phyloP scores from a whole-genome alignment of 2,329 filamentous ascomycete genomes.

The Venturia nashicola region DNA sequence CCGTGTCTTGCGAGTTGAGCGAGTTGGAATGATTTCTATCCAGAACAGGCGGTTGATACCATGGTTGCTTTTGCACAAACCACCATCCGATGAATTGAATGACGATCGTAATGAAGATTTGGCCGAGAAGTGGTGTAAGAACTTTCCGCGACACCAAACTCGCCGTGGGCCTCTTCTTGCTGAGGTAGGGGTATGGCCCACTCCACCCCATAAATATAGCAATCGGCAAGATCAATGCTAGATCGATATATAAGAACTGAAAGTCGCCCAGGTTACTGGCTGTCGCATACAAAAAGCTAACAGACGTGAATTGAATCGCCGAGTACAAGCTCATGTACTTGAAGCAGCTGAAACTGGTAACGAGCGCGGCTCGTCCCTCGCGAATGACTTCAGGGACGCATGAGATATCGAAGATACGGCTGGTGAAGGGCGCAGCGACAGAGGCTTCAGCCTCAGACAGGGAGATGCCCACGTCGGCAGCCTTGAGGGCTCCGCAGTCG shows the following conservation, averaged over 20 bases:
- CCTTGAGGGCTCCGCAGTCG: conserved; percentile 92
- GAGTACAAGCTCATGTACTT: conserved; percentile 99
- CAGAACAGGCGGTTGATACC: conserved; percentile 68
- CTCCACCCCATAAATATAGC: conserved; percentile 79
- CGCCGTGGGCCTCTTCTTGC: conserved; percentile 77
- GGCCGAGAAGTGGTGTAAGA: conserved; percentile 74
- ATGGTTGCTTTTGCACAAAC: conserved; percentile 64
- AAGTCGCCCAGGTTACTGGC: conserved; percentile 95
- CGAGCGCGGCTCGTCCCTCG: conserved; percentile 84
- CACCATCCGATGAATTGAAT: conserved; percentile 66
- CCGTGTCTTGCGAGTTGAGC: conserved; percentile 86
- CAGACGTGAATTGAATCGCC: conserved; percentile 96
- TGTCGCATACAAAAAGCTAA: conserved; percentile 89
- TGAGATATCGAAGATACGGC: conserved; percentile 86
- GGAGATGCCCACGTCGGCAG: conserved; percentile 93
- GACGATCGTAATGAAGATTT: conserved; percentile 69
- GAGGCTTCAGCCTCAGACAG: conserved; percentile 95
- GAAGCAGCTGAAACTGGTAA: conserved; percentile 99
- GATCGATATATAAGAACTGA: conserved; percentile 93
- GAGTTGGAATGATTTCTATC: conserved; percentile 72
- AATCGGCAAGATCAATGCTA: conserved; percentile 84
- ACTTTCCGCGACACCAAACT: conserved; percentile 89
- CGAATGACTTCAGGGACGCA: conserved; percentile 88
- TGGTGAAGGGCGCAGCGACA: conserved; percentile 96
- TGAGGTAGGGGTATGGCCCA: conserved; percentile 64